Base-by-base conservation (phyloP, 2,329 filamentous ascomycete genomes). In the Beauveria brongniartii region DNA sequence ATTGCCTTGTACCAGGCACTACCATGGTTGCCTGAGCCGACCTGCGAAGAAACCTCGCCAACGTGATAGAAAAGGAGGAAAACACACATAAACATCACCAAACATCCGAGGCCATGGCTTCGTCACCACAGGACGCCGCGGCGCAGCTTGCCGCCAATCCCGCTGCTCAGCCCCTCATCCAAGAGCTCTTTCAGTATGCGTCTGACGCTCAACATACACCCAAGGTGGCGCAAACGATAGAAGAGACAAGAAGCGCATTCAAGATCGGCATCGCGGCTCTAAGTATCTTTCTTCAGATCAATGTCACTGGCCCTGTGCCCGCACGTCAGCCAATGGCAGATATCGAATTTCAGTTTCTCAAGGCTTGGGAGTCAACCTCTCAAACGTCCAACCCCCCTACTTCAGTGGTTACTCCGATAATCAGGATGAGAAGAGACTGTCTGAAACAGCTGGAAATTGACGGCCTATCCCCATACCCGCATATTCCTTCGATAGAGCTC, bases 241-340 rank as follows among this genome's bases (percentile, higher is more conserved):
- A 57, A 8, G 40, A 57, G 5, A 34, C n/a, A 12, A 30, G 43
- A n/a, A n/a, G 66, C 20, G 61, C 66, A 12, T 64, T 74, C 1
- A 64, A 68, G 16, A 67, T 75, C 28, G 73, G 69, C 6, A 57
- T 74, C 8, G 73, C 74, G 46, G 70, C 74, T 14, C 22, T 61
- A 18, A 46, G 58, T 20, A 5, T 54, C 2, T 60, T 96, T 70
- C 74, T 96, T 18, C 92, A 97, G 72, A 85, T 86, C 1, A 96
- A 91, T 70, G 89, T 95, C 59, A 96, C 92, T 3, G 92, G 92
- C 0, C 92, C 92, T 1, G 87, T 91, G 0, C 77, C 96, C n/a
- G 66, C 73, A 0, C 64, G 61, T 18, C 52, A 63, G 12, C 61
- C 67, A 44, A 56, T 66, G 47, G 47, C 62, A 37, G 57, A 67